Evolutionary conservation across 805 yeast species (phyloP), one percentile per base, ranked within the genome.

Genomic region (Danielia reshetovae): DNA sequence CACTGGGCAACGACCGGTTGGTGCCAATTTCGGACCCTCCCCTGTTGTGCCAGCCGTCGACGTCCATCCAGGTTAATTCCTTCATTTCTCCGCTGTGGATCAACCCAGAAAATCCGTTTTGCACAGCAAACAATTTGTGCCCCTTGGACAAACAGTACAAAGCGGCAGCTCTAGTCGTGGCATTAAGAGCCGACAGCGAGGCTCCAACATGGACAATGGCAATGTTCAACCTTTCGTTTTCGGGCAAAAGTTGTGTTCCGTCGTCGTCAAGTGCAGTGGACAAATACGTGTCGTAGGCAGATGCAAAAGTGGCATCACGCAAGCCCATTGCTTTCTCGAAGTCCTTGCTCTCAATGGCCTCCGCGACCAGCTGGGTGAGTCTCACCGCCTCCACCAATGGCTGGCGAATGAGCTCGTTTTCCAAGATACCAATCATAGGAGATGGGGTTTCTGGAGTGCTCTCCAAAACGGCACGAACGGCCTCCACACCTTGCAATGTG

Each of bases 401-500:
- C 54, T 75, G 78, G 48, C 96, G 76, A 30, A 82, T 82, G 49
- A 93, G 79, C 58, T 86, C 83, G 67, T 89, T 90, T 59, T 88
- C 96, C 41, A 74, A 69, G 49, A 90, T 75, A 35, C 94, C 95
- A 61, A 93, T 93, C 77, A 93, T 77, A 35, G 97, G 97, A 8
- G 96, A 85, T 25, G 97, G 97, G 3, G 90, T 84, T 1, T 79
- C 82, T 18, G 96, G 96, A 7, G 95, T 86, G 36, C 83, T 70
- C 34, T 83, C 88, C 49, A 93, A 70, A 13, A 93, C 90, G 2
- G 97, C 97, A 41, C 83, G 81, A 14, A 93, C 95, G 7, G 98
- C 97, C 52, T 88, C 97, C 27, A 90, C 96, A 62, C 97, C 98
- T 69, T 93, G 98, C 48, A 90, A 60, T 12, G 98, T 90, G 25